phyloP scores from a whole-genome alignment of 108 stramenopile genomes.

The Stephanodiscus triporus region DNA sequence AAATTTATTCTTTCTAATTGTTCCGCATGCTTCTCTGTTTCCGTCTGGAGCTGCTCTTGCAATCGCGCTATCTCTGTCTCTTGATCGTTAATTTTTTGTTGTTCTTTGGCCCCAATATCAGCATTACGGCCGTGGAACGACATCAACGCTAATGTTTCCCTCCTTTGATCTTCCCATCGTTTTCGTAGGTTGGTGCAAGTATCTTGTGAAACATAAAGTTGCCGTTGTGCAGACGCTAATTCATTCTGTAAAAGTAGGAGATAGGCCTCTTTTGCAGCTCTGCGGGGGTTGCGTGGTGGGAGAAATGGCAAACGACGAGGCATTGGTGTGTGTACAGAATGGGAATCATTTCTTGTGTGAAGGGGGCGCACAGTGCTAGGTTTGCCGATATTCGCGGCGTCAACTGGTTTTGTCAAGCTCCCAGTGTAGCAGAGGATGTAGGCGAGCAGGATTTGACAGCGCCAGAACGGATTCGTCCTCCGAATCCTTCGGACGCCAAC shows the following conservation, averaged over 20 bases:
- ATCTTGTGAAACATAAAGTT: constrained; percentile 46
- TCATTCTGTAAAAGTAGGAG: constrained; percentile 35
- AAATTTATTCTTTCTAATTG: constrained; percentile 33
- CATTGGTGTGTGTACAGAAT: not conserved
- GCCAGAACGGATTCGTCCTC: not conserved
- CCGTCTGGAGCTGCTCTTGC: constrained; percentile 20
- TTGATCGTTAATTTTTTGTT: constrained; percentile 13
- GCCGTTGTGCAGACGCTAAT: constrained; percentile 32
- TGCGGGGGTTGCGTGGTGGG: constrained; percentile 16
- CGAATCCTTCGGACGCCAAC: not conserved
- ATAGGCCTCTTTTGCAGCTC: constrained; percentile 41
- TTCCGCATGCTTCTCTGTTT: constrained; percentile 31
- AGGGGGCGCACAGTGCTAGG: constrained; percentile 14
- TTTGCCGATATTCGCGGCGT: constrained; percentile 5
- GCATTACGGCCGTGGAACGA: constrained; percentile 5
- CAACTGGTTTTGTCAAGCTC: constrained; percentile 5
- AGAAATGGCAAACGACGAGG: constrained; percentile 26
- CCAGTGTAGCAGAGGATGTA: not conserved
- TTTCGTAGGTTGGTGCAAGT: constrained; percentile 37
- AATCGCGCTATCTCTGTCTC: constrained; percentile 30
- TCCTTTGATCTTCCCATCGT: constrained; percentile 36
- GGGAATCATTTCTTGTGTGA: not conserved
- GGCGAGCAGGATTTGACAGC: not conserved
- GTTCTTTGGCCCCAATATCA: constrained; percentile 11
- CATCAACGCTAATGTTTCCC: constrained; percentile 21